A percentile compares a stretch with the other conserved stretches of the same genome.
These are phyloP conservation scores for Fusarium palustre DNA, from an alignment of 2,329 filamentous ascomycete genomes.

Conservation along the genomic window DNA sequence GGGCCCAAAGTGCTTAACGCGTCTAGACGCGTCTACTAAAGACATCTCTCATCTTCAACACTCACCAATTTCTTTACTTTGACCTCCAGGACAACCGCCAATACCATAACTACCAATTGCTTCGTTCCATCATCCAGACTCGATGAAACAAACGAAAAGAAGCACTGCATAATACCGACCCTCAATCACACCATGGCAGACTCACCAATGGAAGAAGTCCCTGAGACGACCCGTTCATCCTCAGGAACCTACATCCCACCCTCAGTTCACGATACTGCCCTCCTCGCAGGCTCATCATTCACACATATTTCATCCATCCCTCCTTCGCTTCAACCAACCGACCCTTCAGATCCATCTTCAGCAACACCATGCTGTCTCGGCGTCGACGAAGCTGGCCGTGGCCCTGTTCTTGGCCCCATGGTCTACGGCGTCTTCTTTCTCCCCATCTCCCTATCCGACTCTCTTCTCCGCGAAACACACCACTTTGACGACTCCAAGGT, in stretches of 20 bases:
- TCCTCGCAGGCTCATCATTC: conserved; percentile 76
- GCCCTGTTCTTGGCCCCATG: conserved; percentile 89
- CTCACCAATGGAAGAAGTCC: conserved; percentile 52
- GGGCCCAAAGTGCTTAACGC: conserved; percentile 34
- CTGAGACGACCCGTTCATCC: conserved; percentile 23
- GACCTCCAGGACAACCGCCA: background rate
- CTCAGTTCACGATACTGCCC: conserved; percentile 68
- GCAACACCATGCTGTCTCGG: conserved; percentile 76
- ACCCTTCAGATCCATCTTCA: conserved; percentile 51
- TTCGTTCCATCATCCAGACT: background rate
- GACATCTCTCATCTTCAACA: background rate
- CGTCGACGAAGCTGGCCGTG: conserved; percentile 93
- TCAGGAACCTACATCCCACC: conserved; percentile 71
- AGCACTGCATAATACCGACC: background rate
- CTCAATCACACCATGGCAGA: conserved; percentile 54
- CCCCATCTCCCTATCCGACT: conserved; percentile 75
- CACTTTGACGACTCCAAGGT: conserved; percentile 97
- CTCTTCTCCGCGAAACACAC: conserved; percentile 81
- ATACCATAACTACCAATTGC: conserved; percentile 4
- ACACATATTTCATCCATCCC: conserved; percentile 78
- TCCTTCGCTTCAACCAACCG: conserved; percentile 63
- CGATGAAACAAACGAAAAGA: background rate
- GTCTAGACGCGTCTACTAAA: conserved; percentile 36
- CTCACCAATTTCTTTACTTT: conserved; percentile 1
- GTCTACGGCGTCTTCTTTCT: conserved; percentile 80